phyloP scores from a whole-genome alignment of 2,329 filamentous ascomycete genomes.

The Calonectria montana region DNA sequence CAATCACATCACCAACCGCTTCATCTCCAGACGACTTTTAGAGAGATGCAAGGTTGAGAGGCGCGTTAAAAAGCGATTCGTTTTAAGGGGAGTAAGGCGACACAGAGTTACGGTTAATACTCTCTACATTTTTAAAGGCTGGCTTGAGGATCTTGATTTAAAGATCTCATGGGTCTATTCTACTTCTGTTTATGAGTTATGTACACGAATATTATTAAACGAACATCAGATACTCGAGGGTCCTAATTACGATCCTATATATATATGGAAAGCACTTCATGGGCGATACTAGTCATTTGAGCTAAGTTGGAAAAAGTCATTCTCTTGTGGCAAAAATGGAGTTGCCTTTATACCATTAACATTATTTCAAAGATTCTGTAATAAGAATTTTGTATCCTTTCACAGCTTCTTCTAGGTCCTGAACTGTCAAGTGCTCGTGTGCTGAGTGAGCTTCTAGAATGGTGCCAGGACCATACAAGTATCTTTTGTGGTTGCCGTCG shows the following conservation, averaged over 20 bases:
- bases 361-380: constrained; percentile 55
- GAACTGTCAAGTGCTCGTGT: constrained; percentile 78
- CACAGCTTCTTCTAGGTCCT: constrained; percentile 79
- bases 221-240: too few species aligned
- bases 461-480: constrained; percentile 71
- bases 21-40: too few species aligned
- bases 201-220: neutral
- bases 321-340: too few species aligned
- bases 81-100: too few species aligned
- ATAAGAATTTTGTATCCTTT: constrained; percentile 78
- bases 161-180: too few species aligned
- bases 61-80: too few species aligned
- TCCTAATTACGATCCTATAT: too few species aligned
- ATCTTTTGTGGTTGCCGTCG: constrained; percentile 70
- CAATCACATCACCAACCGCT: neutral
- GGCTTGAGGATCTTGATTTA: too few species aligned
- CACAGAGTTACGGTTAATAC: neutral
- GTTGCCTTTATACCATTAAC: too few species aligned
- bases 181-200: neutral
- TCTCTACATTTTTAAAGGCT: neutral
- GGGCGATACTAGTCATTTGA: too few species aligned
- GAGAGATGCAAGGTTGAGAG: too few species aligned
- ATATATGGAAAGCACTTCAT: neutral
- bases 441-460: constrained; percentile 87
- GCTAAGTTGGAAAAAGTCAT: too few species aligned